phyloP scores from a whole-genome alignment of 2,329 filamentous ascomycete genomes.

The Arthrinium puccinioides region DNA sequence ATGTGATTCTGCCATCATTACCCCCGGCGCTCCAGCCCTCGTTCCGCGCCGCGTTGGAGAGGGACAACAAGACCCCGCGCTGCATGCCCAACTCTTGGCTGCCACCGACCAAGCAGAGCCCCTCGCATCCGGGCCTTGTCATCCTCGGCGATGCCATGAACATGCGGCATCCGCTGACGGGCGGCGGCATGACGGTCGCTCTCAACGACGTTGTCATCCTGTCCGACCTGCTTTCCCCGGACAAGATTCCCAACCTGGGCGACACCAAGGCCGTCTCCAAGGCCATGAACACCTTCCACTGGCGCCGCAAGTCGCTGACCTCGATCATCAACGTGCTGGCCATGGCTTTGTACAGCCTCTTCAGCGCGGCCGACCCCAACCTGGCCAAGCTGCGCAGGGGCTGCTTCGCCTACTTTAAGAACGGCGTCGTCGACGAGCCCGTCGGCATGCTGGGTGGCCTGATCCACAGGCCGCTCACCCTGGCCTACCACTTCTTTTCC shows the following conservation, averaged over 20 bases:
- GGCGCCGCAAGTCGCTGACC: constrained; percentile 73
- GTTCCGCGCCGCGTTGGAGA: constrained; percentile 67
- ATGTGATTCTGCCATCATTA: constrained; percentile 71
- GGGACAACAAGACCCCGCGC: constrained; percentile 62
- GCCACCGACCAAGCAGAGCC: constrained; percentile 65
- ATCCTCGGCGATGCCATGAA: constrained; percentile 93
- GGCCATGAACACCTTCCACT: constrained; percentile 75
- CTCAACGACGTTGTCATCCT: constrained; percentile 86
- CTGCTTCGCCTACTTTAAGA: constrained; percentile 88
- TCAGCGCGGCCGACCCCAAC: constrained; percentile 74
- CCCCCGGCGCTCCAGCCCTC: constrained; percentile 65
- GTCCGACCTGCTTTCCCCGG: constrained; percentile 63
- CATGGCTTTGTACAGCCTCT: constrained; percentile 84
- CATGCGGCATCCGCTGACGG: constrained; percentile 97
- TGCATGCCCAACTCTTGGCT: constrained; percentile 97
- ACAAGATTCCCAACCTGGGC: constrained; percentile 59
- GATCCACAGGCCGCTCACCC: constrained; percentile 65
- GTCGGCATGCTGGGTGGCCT: constrained; percentile 76
- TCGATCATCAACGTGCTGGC: constrained; percentile 97
- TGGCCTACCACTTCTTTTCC: constrained; percentile 90
- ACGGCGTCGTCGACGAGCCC: constrained; percentile 69
- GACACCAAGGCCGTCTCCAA: constrained; percentile 58
- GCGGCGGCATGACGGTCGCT: constrained; percentile 96
- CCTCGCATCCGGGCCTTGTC: constrained; percentile 63
- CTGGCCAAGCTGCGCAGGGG: constrained; percentile 77